Percentiles rank a stretch among this genome's conserved stretches.
phyloP scores from a whole-genome alignment of 805 yeast genomes.

The Kodamaea lidongshanica region DNA sequence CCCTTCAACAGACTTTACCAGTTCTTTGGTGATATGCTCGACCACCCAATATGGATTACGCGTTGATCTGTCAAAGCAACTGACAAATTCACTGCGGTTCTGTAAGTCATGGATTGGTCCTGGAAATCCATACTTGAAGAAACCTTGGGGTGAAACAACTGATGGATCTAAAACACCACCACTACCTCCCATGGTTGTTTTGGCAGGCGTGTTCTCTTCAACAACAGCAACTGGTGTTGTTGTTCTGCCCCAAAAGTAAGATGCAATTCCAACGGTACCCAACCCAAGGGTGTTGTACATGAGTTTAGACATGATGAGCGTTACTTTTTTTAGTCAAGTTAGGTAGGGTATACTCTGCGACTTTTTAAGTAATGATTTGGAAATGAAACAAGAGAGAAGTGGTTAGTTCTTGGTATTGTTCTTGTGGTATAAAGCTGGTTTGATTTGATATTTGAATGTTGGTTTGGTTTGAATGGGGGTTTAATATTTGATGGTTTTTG shows the following conservation, averaged over 20 bases:
- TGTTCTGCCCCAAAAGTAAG: conserved; percentile 36
- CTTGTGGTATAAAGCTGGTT: too few relatives aligned
- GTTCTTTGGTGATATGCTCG: conserved; percentile 78
- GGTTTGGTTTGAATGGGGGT: too few relatives aligned
- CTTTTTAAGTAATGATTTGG: too few relatives aligned
- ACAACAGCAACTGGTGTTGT: conserved; percentile 14
- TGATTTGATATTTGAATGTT: too few relatives aligned
- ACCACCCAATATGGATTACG: conserved; percentile 87
- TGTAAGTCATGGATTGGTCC: conserved; percentile 88
- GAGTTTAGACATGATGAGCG: conserved; percentile 19
- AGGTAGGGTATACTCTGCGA: too few relatives aligned
- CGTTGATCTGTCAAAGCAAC: conserved; percentile 79
- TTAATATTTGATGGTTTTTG: too few relatives aligned
- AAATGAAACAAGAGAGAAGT: too few relatives aligned
- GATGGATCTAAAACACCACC: conserved; percentile 22
- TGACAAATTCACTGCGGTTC: conserved; percentile 66
- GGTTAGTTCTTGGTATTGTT: too few relatives aligned
- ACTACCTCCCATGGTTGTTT: conserved; percentile 2
- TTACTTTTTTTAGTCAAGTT: too few relatives aligned
- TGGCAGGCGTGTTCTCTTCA: conserved; percentile 9
- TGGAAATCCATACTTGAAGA: conserved; percentile 90
- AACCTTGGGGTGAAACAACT: conserved; percentile 64
- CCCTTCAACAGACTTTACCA: conserved; percentile 43
- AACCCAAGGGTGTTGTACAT: conserved; percentile 27
- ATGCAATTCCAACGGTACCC: conserved; percentile 34